Evolutionary conservation across 257 asterid genomes (phyloP).

Genomic region (Ligustrum vulgare): DNA sequence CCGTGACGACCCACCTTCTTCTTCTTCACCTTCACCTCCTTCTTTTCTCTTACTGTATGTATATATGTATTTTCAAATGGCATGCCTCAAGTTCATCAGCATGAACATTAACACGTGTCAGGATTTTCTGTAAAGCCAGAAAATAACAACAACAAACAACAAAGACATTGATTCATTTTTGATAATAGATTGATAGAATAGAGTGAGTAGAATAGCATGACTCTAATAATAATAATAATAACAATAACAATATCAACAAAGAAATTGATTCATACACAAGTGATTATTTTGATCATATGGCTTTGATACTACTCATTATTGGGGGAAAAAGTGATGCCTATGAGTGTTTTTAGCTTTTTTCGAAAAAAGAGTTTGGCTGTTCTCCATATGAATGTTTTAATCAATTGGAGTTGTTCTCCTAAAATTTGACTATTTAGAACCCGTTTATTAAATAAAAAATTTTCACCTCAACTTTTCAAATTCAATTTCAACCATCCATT

Average conservation of each 20-base stretch:
- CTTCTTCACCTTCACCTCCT: conserved; percentile 6
- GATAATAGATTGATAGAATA: too few species aligned
- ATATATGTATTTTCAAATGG: background rate
- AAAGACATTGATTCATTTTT: too few species aligned
- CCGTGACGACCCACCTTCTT: conserved; percentile 26
- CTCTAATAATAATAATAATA: too few species aligned
- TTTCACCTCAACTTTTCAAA: too few species aligned
- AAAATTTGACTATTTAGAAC: too few species aligned
- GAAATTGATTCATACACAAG: too few species aligned
- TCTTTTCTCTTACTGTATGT: conserved; percentile 14
- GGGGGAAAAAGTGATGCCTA: conserved; percentile 46
- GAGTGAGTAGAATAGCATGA: too few species aligned
- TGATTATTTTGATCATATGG: conserved; percentile 63
- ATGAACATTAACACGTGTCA: conserved; percentile 7
- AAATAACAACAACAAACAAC: too few species aligned
- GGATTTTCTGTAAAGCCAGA: conserved; percentile 4
- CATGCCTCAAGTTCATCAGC: conserved; percentile 1
- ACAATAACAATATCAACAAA: too few species aligned
- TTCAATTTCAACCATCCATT: too few species aligned
- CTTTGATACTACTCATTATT: conserved; percentile 44
- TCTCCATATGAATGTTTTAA: conserved; percentile 39
- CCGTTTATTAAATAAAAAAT: too few species aligned
- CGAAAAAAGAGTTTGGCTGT: conserved; percentile 45
- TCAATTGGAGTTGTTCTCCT: too few species aligned
- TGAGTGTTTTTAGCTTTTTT: conserved; percentile 42